Conservation (phyloP, 139 green algal genomes). For the Micractinium conductrix region DNA sequence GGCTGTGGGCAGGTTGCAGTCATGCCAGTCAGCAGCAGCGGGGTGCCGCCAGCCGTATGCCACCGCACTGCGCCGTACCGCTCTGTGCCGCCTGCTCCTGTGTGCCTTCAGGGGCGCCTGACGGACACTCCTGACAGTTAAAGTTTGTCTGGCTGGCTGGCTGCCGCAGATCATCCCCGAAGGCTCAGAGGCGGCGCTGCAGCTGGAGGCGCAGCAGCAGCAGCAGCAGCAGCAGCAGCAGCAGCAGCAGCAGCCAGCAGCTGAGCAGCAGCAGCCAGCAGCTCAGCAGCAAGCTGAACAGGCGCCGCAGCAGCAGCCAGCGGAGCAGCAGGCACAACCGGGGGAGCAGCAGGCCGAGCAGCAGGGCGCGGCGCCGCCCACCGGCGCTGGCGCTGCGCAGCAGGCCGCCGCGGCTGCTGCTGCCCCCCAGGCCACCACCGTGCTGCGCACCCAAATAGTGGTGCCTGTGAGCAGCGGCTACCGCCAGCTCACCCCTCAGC, state of each 20-base stretch:
- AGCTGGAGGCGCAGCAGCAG: not conserved
- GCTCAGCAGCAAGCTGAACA: not conserved
- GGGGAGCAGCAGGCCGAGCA: not conserved
- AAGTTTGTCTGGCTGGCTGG: not conserved
- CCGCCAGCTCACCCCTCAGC: conserved; percentile 22
- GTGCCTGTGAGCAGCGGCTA: conserved; percentile 46
- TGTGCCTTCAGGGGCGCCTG: too few relatives aligned
- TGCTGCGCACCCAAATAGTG: conserved; percentile 39
- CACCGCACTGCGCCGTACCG: too few relatives aligned
- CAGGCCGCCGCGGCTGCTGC: not conserved
- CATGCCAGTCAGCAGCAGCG: too few relatives aligned
- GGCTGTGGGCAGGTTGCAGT: not conserved
- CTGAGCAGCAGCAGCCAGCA: not conserved
- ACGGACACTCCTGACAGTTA: too few relatives aligned
- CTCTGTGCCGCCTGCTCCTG: too few relatives aligned
- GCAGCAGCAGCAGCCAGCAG: not conserved
- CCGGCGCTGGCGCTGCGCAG: not conserved
- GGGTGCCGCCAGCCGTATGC: not conserved
- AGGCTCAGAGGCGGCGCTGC: conserved; percentile 16
- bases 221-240: not conserved
- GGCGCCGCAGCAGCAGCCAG: not conserved
- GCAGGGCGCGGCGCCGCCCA: not conserved
- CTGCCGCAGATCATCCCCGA: conserved; percentile 5
- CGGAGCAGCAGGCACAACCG: not conserved
- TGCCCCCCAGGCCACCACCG: not conserved